Base-by-base conservation (phyloP, 441 rosid genomes). In the Gossypium gossypioides region DNA sequence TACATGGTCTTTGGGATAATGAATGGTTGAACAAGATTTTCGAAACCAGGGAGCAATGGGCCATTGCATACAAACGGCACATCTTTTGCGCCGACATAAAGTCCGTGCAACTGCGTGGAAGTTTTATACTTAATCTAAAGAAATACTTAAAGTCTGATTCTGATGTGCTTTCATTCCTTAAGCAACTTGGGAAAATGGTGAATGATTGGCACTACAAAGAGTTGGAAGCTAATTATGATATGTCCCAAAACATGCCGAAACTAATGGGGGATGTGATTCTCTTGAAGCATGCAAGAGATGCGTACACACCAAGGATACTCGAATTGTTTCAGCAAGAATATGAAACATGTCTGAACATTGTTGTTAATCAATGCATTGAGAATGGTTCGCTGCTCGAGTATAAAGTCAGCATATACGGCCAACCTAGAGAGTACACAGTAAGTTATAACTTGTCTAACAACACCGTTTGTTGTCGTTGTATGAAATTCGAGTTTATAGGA, bases 1-100 rank as follows among this genome's bases (percentile, higher is more conserved):
- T 6, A 21, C 56, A 70, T 16, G 1, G 65, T 55, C 34, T 57
- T 37, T 24, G 40, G 56, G 73, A 7, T 15, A 70, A 22, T 57
- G 51, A 48, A 13, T 70, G 65, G 34, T 34, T 70, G 73, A 46
- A 21, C 4, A 13, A 37, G 56, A 55, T 57, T 9, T 69, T 69
- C n/a, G 21, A 69, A 34, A 55, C 9, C 72, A 56, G 65, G 48
- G 73, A 70, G 56, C 22, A 70, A 70, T 70, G 73, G 73, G 52
- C 73, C 25, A 54, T 52, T 32, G 62, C 72, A 34, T 69, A 69
- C 63, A 69, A 16, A 37, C 34, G 65, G 56, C 19, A 42, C 15
- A 70, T 57, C 25, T 70, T 70, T 57, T 56, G 34, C 2, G 74
- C 74, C 8, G 66, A 27, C 37, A 13, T 71, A 48, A 71, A 40